Percentiles rank a stretch among this genome's conserved stretches.
Conservation (phyloP, 106 monocot genomes). For the Apostasia ramifera region DNA sequence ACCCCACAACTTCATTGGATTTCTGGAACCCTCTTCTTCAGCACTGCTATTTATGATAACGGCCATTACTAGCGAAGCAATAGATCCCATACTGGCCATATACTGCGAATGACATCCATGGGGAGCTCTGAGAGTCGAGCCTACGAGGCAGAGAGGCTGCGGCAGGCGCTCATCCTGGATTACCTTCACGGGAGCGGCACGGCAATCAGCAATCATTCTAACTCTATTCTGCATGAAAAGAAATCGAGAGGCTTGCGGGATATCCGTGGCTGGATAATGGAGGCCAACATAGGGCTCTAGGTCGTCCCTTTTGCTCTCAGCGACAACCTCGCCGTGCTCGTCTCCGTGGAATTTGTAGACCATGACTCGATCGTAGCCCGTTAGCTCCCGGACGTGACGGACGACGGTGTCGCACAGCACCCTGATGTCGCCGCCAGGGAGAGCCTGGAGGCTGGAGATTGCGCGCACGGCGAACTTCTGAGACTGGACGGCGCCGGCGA, state of each 20-base stretch:
- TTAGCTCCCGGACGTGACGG: slow-evolving; percentile 71
- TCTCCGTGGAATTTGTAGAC: slow-evolving; percentile 95
- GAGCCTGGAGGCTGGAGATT: slow-evolving; percentile 72
- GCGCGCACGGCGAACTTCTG: slow-evolving; percentile 92
- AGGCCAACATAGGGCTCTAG: slow-evolving; percentile 88
- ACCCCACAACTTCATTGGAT: slow-evolving; percentile 83
- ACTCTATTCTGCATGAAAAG: slow-evolving; percentile 88
- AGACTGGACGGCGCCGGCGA: slow-evolving; percentile 90
- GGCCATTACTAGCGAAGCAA: slow-evolving; percentile 80
- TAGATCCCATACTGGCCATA: slow-evolving; percentile 90
- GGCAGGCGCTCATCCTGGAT: slow-evolving; percentile 49
- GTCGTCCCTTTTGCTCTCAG: slow-evolving; percentile 55
- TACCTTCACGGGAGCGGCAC: slow-evolving; percentile 54
- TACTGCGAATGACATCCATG: slow-evolving; percentile 87
- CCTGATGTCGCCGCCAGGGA: slow-evolving; percentile 81
- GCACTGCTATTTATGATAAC: slow-evolving; percentile 64
- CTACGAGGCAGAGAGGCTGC: slow-evolving; percentile 88
- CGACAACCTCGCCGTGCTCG: slow-evolving; percentile 91
- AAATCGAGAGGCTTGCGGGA: slow-evolving; percentile 85
- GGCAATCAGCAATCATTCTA: slow-evolving; percentile 89
- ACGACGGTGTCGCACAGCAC: slow-evolving; percentile 78
- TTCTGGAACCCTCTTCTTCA: slow-evolving; percentile 37
- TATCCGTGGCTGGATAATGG: slow-evolving; percentile 90
- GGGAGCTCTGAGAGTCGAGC: slow-evolving; percentile 78
- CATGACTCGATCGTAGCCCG: slow-evolving; percentile 90